These are phyloP conservation scores for Annulohypoxylon nitens DNA, from an alignment of 495 filamentous ascomycete species.

Conservation along the genomic window DNA sequence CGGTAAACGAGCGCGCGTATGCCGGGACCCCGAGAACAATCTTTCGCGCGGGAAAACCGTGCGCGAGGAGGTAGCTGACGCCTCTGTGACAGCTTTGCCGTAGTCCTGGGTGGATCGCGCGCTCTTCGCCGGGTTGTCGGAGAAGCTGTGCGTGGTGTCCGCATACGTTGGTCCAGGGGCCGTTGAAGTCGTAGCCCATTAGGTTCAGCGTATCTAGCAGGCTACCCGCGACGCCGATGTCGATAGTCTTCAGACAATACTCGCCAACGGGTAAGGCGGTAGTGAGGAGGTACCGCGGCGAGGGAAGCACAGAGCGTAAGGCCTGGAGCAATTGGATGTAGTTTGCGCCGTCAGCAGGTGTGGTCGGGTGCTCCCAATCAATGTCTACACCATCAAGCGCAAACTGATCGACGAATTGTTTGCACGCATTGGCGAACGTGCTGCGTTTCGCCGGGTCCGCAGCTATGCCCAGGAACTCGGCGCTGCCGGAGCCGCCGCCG, in stretches of 20 bases:
- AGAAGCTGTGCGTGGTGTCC: slow-evolving; percentile 83
- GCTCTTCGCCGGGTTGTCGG: slow-evolving; percentile 53
- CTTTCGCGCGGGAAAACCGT: slow-evolving; percentile 73
- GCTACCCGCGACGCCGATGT: slow-evolving; percentile 67
- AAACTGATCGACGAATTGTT: slow-evolving; percentile 71
- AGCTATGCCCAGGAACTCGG: slow-evolving; percentile 77
- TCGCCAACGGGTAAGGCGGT: slow-evolving; percentile 79
- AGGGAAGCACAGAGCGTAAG: slow-evolving; percentile 70
- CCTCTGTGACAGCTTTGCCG: slow-evolving; percentile 67
- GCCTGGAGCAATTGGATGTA: slow-evolving; percentile 75
- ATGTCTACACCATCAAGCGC: slow-evolving; percentile 84
- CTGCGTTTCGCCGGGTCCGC: slow-evolving; percentile 63
- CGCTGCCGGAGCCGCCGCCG: slow-evolving; percentile 78
- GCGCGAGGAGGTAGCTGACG: slow-evolving; percentile 69
- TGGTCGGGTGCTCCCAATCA: slow-evolving; percentile 85
- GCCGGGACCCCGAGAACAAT: slow-evolving; percentile 80
- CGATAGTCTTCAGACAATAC: slow-evolving; percentile 79
- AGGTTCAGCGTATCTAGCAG: slow-evolving; percentile 81
- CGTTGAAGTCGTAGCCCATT: slow-evolving; percentile 89
- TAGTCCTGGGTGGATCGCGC: slow-evolving; percentile 50
- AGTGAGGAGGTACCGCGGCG: slow-evolving; percentile 72
- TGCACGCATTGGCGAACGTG: slow-evolving; percentile 72
- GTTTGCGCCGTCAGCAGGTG: slow-evolving; percentile 70
- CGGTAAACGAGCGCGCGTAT: slow-evolving; percentile 81
- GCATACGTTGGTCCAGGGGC: slow-evolving; percentile 74